Base-by-base conservation (phyloP, 2,329 filamentous ascomycete genomes). In the Xylaria sp. region DNA sequence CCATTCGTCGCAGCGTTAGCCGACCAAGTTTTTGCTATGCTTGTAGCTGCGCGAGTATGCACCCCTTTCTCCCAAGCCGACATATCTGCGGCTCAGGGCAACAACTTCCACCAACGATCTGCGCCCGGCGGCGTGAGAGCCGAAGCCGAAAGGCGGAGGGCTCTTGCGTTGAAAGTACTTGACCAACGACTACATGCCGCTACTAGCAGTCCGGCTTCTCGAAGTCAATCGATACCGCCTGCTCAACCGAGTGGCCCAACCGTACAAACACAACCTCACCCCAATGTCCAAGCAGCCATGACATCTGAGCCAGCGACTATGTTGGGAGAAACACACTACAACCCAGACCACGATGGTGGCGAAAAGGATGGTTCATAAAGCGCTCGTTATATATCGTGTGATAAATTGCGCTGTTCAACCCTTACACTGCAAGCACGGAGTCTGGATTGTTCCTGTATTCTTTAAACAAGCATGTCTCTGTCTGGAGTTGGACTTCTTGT, bases 101-200 rank as follows among this genome's bases (percentile, higher is more conserved):
- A 89, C 58, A 84, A 87, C 63, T 82, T 83, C 67, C 76, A 85
- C 61, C 86, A 85, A 71, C 80, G 87, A 45, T 85, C 85, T 25
- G 86, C 84, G 5, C 89, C 86, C 11, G 86, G 90, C 13, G 88
- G 89, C 58, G 92, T 94, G 56, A 89, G 94, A 66, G 95, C 96
- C 56, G 96, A 98, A 79, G 95, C 95, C 0, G 96, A 98, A 82
- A 85, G 96, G 71, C 88, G 96, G 77, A 87, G 96, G 71, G 94
- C 94, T 0, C 82, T 99, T 71, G 96, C 96, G 0, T 84, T 99
- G 63, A 95, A 95, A 77, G 95, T 94, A 3, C 82, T 99, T 61
- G 96, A 99, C 79, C 94, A 98, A 81, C 87, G 96, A 70, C 83
- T 99, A 59, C 92, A 96, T 78, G 92, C 93, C n/a, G 93, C 94